A percentile compares a stretch with the other conserved stretches of the same genome.
Evolutionary conservation across 305 asterid genomes (phyloP).

Genomic region (Solanum hybrid): DNA sequence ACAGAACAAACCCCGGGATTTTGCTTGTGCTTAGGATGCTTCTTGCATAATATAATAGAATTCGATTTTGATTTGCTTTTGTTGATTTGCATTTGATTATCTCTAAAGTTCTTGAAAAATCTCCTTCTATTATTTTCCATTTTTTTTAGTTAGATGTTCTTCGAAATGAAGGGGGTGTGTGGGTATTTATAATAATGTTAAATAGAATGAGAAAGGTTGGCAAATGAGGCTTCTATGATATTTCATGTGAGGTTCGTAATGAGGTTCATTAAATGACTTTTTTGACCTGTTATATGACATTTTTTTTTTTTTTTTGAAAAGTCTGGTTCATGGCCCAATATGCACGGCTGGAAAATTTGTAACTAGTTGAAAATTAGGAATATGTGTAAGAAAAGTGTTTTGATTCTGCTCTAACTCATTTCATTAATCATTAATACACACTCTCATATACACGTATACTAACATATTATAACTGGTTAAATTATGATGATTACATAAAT

Average conservation of each 20-base stretch:
- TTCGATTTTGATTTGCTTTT: conserved; percentile 13
- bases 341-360: background rate
- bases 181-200: background rate
- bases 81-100: conserved; percentile 10
- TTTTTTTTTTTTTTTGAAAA: conserved; percentile 15
- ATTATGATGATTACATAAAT: background rate
- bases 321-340: conserved; percentile 10
- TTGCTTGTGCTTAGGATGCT: conserved; percentile 67
- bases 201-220: conserved; percentile 25
- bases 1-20: conserved; percentile 75
- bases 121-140: conserved; percentile 32
- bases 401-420: background rate
- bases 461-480: background rate
- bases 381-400: background rate
- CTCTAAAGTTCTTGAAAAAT: background rate
- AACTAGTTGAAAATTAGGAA: background rate
- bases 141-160: background rate
- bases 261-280: conserved; percentile 19
- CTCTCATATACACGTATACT: accelerated
- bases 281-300: conserved; percentile 10
- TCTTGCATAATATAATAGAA: conserved; percentile 36
- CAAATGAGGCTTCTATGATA: conserved; percentile 35
- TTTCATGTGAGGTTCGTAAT: conserved; percentile 50
- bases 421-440: background rate
- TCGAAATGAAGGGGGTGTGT: background rate